Base-by-base conservation (phyloP, 257 asterid species). In the Avicennia marina region DNA sequence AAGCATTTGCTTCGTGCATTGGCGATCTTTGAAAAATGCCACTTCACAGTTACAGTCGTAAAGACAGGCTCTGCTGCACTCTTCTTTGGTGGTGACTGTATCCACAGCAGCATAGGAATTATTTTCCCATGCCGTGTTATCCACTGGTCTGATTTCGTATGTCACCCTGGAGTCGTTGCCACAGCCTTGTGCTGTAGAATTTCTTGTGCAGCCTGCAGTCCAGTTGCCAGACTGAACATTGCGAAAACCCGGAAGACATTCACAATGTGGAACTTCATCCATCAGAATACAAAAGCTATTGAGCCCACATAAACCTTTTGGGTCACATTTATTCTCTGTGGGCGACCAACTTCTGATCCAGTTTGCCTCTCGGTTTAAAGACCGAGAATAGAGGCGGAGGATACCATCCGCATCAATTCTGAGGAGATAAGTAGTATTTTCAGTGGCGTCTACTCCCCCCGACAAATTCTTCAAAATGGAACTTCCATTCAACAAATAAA, bases 1-100 rank as follows among this genome's bases (percentile, higher is more conserved):
- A 36, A 36, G 41, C 41, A 8, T 11, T 7, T 36, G 41, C 41
- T 36, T 36, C 10, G 12, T 11, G 2, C 41, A 36, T 11, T 11
- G 9, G 13, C 41, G 12, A 7, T 36, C 13, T 7, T 11, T 36
- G 10, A 5, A 36, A 11, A 36, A 5, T 8, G 41, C 41, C 0
- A 49, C 78, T 11, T 76, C 87, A 39, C 94, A 76, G 15, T 63
- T 76, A 33, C 87, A 84, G 59, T 84, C 89, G 13, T 67, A 63
- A 0, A 69, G 57, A 64, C 87, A 84, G 1, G 78, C 76, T 6
- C 47, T 36, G 3, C 3, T 11, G 41, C 41, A 36, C 2, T 36
- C 41, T 2, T 36, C 41, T n/a, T n/a, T n/a, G 6, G 3, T 11
- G 12, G 13, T 36, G 13, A 7, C 13, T 11, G 13, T 11, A 11